Evolutionary conservation across 768 basidiomycete species (phyloP), one percentile per base, ranked within the genome.

Genomic region (Psilocybe sp.): DNA sequence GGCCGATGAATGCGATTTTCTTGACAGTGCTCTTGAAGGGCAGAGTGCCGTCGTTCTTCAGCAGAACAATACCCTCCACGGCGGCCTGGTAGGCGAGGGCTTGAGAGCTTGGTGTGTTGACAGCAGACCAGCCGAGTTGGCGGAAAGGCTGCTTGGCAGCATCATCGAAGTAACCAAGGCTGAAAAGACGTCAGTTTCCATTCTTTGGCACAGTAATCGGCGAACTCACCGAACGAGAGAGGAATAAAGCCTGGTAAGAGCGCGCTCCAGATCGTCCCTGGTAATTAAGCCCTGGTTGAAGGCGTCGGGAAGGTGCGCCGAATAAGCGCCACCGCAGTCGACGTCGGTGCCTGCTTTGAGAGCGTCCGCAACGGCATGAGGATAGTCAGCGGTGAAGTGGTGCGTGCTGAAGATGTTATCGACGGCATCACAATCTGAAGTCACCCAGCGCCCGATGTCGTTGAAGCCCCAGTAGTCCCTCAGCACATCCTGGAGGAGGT

Each of bases 41-140:
- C 2, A 87, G 67, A 5, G 72, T 74, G 12, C 76, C 77, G 49
- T 83, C 80, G 57, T 85, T 87, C 69, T 86, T 85, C 13, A 86
- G 67, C 5, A 86, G 69, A 14, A 80, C 80, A 3, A 82, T 72
- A 16, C 80, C 78, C 58, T 81, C 77, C 4, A 74, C 63, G 3
- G 80, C 80, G 20, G 76, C 78, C 45, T 69, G 67, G 57, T 77
- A 65, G 2, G 80, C 80, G 12, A 84, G 69, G 14, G 68, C 57
- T 52, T 77, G 78, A 1, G 80, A 72, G 7, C 60, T 43, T 3
- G 74, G 71, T 1, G 71, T 72, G 58, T 80, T 78, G 53, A 84
- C 70, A 49, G 77, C 70, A 5, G 66, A 61, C 73, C 75, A 81
- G 34, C 56, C 61, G 14, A 82, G 67, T 53, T 77, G 73, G 2